Conservation (phyloP, 202 grass and related monocot genomes). For the Setaria italica region DNA sequence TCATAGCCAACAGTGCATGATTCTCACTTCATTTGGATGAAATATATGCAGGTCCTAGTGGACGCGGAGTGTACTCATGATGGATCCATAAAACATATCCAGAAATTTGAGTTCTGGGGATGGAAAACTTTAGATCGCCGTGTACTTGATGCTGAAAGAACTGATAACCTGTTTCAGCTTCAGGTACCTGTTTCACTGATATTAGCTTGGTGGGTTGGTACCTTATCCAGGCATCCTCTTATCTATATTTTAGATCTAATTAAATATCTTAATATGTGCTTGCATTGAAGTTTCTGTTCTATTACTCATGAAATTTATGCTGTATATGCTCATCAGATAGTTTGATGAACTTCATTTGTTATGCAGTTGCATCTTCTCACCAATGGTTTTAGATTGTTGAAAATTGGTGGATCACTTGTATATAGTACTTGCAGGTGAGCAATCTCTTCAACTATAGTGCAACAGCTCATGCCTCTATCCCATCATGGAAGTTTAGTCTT, state of each 20-base stretch:
- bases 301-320: constrained; percentile 32
- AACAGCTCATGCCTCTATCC: background rate
- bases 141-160: constrained; percentile 95
- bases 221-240: background rate
- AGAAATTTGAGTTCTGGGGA: constrained; percentile 95
- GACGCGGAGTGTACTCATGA: constrained; percentile 99
- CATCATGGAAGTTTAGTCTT: constrained; percentile 15
- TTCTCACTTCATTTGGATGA: constrained; percentile 26
- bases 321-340: background rate
- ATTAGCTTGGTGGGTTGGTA: constrained; percentile 26
- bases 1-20: background rate
- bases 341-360: constrained; percentile 33
- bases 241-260: constrained; percentile 23
- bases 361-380: constrained; percentile 75
- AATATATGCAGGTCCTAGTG: constrained; percentile 75
- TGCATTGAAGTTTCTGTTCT: constrained; percentile 24
- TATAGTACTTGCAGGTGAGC: constrained; percentile 95
- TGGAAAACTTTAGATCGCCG: constrained; percentile 91
- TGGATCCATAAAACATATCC: constrained; percentile 95
- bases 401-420: constrained; percentile 79
- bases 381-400: constrained; percentile 94
- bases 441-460: constrained; percentile 37
- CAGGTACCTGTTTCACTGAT: constrained; percentile 65
- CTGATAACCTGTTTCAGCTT: constrained; percentile 81
- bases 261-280: background rate